These are phyloP conservation scores for Phytopythium cucurbitacearum DNA, from an alignment of 352 stramenopile genomes.

Conservation along the genomic window DNA sequence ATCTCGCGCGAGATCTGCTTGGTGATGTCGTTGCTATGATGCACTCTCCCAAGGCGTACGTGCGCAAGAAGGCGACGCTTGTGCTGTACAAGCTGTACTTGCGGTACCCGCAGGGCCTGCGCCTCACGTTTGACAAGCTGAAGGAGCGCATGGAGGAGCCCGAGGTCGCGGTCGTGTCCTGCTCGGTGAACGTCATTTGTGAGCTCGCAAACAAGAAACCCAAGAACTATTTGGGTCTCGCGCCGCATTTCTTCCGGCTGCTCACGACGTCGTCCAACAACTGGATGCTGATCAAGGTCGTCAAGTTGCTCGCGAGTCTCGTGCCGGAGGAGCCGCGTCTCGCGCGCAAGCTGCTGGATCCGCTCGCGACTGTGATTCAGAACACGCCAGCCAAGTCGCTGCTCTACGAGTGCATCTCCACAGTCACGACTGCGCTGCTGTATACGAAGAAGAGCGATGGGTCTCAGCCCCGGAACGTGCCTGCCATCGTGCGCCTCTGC, in stretches of 20 bases:
- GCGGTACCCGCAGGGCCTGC: slow-evolving; percentile 96
- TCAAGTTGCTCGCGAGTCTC: slow-evolving; percentile 97
- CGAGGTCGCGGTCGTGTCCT: slow-evolving; percentile 95
- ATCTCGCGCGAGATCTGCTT: slow-evolving; percentile 93
- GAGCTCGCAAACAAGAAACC: slow-evolving; percentile 99
- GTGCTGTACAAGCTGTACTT: slow-evolving; percentile 99
- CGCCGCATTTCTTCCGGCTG: slow-evolving; percentile 97
- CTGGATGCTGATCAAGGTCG: slow-evolving; percentile 99
- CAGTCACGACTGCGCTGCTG: slow-evolving; percentile 94
- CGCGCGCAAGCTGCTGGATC: slow-evolving; percentile 97
- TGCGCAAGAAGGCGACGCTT: slow-evolving; percentile 98
- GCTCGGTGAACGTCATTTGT: slow-evolving; percentile 99
- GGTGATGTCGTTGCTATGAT: slow-evolving; percentile 91
- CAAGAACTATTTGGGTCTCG: slow-evolving; percentile 97
- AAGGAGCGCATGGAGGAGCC: slow-evolving; percentile 95
- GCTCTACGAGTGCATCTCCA: slow-evolving; percentile 97
- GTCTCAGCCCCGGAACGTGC: slow-evolving; percentile 91
- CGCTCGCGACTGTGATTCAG: slow-evolving; percentile 95
- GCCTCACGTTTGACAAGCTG: slow-evolving; percentile 97
- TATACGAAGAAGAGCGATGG: slow-evolving; percentile 96
- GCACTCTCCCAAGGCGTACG: slow-evolving; percentile 93
- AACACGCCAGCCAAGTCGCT: slow-evolving; percentile 98
- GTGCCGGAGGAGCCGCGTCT: slow-evolving; percentile 97
- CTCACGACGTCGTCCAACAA: slow-evolving; percentile 98
- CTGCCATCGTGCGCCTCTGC: slow-evolving; percentile 93